Percentiles rank a stretch among this genome's conserved stretches.
These are phyloP conservation scores for Alternaria gaisen DNA, from an alignment of 2,329 filamentous ascomycete genomes.

Conservation along the genomic window DNA sequence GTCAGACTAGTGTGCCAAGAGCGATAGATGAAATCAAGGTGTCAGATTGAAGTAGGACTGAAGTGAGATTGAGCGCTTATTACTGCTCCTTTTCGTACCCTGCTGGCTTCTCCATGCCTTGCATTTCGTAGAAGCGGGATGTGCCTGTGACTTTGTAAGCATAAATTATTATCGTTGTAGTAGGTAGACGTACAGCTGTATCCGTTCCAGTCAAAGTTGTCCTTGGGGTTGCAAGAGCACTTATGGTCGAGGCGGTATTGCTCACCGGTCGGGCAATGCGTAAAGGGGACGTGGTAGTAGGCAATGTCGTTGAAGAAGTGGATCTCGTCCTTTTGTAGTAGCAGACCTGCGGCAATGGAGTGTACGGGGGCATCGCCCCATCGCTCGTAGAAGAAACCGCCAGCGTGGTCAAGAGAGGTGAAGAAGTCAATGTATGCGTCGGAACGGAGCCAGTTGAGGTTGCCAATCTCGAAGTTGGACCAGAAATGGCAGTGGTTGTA, in stretches of 20 bases:
- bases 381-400: constrained; percentile 98
- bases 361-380: constrained; percentile 98
- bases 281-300: constrained; percentile 98
- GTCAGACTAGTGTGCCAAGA: constrained; percentile 35
- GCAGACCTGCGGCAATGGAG: constrained; percentile 89
- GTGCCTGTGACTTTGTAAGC: constrained; percentile 72
- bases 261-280: constrained; percentile 93
- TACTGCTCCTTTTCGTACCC: constrained; percentile 80
- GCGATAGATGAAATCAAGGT: constrained; percentile 5
- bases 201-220: constrained; percentile 99
- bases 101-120: constrained; percentile 80
- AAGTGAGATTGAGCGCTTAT: constrained; percentile 37
- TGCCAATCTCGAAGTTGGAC: constrained; percentile 99
- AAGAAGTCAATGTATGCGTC: constrained; percentile 92
- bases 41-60: constrained; percentile 5
- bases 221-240: constrained; percentile 92
- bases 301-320: constrained; percentile 99
- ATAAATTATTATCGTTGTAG: background rate
- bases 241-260: constrained; percentile 82
- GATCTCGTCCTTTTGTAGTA: constrained; percentile 91
- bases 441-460: constrained; percentile 90
- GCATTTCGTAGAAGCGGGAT: constrained; percentile 83
- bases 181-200: constrained; percentile 81
- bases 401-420: constrained; percentile 83
- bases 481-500: constrained; percentile 99